These are phyloP conservation scores for Nicotiana undulata DNA, from an alignment of 257 asterid species.

Conservation along the genomic window DNA sequence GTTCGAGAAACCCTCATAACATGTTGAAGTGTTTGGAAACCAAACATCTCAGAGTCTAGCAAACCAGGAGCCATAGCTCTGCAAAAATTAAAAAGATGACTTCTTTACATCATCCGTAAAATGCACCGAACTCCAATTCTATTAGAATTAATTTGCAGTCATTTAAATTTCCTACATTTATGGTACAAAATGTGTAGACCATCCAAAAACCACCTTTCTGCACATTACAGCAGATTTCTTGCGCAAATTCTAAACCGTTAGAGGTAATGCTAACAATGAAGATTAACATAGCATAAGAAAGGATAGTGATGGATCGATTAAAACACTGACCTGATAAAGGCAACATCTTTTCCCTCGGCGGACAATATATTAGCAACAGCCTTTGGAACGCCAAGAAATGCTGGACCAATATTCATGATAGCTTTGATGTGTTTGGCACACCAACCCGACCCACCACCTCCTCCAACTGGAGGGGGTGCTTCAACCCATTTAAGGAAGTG, in stretches of 20 bases:
- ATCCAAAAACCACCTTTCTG: not conserved
- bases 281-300: not conserved
- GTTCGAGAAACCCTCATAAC: constrained; percentile 6
- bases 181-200: not conserved
- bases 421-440: constrained; percentile 12
- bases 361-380: constrained; percentile 12
- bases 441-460: constrained; percentile 10
- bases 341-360: constrained; percentile 7
- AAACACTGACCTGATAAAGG: constrained; percentile 11
- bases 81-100: not conserved
- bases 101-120: not conserved
- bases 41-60: not conserved
- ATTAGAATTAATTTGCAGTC: not conserved
- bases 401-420: constrained; percentile 11
- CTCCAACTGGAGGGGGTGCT: constrained; percentile 11
- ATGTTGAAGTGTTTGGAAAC: constrained; percentile 8
- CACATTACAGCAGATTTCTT: not conserved
- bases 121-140: not conserved
- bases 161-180: not conserved
- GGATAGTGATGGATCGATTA: not conserved
- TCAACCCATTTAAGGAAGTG: constrained; percentile 19
- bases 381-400: constrained; percentile 18
- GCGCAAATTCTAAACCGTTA: not conserved
- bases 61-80: constrained; percentile 5
- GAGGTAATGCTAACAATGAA: not conserved